A percentile compares a stretch with the other conserved stretches of the same genome.
These are phyloP conservation scores for Akanthomyces dipterigenus DNA, from an alignment of 2,329 filamentous ascomycete species.

Conservation along the genomic window DNA sequence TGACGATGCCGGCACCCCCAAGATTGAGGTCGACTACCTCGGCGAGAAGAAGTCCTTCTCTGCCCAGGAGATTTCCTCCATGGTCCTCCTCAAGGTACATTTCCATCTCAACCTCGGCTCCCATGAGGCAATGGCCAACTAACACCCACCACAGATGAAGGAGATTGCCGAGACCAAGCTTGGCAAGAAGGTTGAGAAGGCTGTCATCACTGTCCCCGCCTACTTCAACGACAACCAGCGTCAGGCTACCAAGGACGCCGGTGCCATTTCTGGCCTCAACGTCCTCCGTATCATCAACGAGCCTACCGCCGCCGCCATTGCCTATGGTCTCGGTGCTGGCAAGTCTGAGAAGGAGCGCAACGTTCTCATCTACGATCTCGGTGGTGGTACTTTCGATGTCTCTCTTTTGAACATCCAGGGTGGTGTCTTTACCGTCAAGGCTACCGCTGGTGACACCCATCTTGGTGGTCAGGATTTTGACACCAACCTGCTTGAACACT, in stretches of 20 bases:
- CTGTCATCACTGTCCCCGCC: conserved; percentile 88
- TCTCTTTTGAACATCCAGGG: conserved; percentile 98
- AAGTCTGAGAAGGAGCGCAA: conserved; percentile 78
- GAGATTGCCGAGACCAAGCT: conserved; percentile 73
- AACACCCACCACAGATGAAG: conserved; percentile 64
- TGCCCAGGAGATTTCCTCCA: conserved; percentile 96
- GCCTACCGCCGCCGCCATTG: conserved; percentile 90
- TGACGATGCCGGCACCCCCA: conserved; percentile 79
- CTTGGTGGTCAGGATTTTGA: conserved; percentile 99
- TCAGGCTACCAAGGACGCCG: conserved; percentile 94
- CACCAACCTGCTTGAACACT: conserved; percentile 90
- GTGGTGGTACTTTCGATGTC: conserved; percentile 99
- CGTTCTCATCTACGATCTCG: conserved; percentile 91
- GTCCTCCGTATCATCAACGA: conserved; percentile 96
- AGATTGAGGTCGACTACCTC: conserved; percentile 93
- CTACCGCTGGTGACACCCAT: conserved; percentile 94
- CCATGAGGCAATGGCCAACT: conserved; percentile 3
- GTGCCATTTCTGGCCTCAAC: conserved; percentile 85
- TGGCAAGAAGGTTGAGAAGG: conserved; percentile 77
- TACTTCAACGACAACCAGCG: conserved; percentile 99
- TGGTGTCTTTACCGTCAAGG: conserved; percentile 89
- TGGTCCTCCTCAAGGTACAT: conserved; percentile 93
- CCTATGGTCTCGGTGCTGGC: conserved; percentile 70
- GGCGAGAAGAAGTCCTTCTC: conserved; percentile 94
- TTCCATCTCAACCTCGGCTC: conserved; percentile 1